Base-by-base conservation (phyloP, 2,329 filamentous ascomycete genomes). In the Talaromyces sp. region DNA sequence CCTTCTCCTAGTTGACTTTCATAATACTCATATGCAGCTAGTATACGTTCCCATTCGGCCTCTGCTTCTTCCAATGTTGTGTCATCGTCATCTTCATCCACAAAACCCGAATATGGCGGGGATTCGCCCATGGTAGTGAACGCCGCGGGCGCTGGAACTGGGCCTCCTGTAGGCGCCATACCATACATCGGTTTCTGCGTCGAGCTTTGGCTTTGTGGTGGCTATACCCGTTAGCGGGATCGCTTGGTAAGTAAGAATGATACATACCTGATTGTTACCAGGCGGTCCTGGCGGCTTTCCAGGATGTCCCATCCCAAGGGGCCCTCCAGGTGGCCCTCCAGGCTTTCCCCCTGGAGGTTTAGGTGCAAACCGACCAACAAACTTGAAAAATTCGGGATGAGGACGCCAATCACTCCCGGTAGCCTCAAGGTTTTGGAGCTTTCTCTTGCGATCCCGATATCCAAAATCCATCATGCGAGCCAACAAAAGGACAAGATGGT, bases 401-500 rank as follows among this genome's bases (percentile, higher is more conserved):
- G 86, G 83, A 72, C 79, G 79, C 86, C 85, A 84, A 68, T 84
- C 78, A 54, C 84, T 83, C 11, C 86, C 85, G 70, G 86, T 85
- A 43, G 82, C 79, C 69, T 86, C 85, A 65, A 89, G 84, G 8
- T 86, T 86, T 71, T 85, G 89, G 58, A 91, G 80, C 76, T 99
- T 99, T 62, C 95, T 85, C 50, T 85, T 83, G 17, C 93, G 82
- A 74, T 98, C 95, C 68, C 86, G 88, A 0, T 89, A 86, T 2
- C 89, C 85, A 75, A 97, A 98, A 69, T 90, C 87, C 62, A 90
- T 86, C 15, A 97, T 82, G 2, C 95, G 88, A 9, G 88, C 93
- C 27, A 97, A 84, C 1, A 98, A 80, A 3, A 98, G 84, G 52
- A 96, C 85, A 4, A 97, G 79, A 74, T 97, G 92, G 74, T 99